A percentile compares a stretch with the other conserved stretches of the same genome.
phyloP scores from a whole-genome alignment of 2,329 filamentous ascomycete species.

The Aplosporella prunicola region DNA sequence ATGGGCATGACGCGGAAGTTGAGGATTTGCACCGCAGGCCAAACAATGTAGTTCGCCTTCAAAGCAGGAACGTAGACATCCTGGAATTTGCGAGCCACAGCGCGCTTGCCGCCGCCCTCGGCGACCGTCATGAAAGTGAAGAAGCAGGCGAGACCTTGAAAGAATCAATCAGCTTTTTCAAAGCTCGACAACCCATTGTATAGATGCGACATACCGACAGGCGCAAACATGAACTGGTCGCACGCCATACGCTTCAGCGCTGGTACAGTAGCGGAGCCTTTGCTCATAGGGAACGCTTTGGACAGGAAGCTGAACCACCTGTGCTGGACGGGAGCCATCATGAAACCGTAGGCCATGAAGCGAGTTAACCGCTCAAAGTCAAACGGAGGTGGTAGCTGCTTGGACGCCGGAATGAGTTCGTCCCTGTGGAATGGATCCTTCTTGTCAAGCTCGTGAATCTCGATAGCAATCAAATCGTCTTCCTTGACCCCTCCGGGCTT shows the following conservation, averaged over 20 bases:
- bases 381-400: conserved; percentile 65
- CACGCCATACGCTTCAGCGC: conserved; percentile 84
- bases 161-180: neutral
- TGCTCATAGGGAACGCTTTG: conserved; percentile 72
- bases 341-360: conserved; percentile 96
- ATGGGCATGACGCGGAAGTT: conserved; percentile 95
- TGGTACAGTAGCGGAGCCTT: conserved; percentile 61
- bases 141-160: conserved; percentile 65
- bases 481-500: conserved; percentile 53
- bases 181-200: neutral
- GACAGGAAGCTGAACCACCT: conserved; percentile 89
- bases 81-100: conserved; percentile 72
- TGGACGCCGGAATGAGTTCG: conserved; percentile 57
- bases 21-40: conserved; percentile 91
- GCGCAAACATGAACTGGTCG: conserved; percentile 90
- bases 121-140: conserved; percentile 95
- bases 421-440: conserved; percentile 59
- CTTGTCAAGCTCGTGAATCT: conserved; percentile 78
- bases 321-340: conserved; percentile 92
- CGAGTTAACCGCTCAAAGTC: conserved; percentile 90
- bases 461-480: conserved; percentile 69
- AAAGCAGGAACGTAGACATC: conserved; percentile 91
- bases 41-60: conserved; percentile 91
- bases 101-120: conserved; percentile 78
- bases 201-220: conserved; percentile 52